Percentiles rank a stretch among this genome's conserved stretches.
phyloP scores from a whole-genome alignment of 495 filamentous ascomycete genomes.

The Apodospora peruviana region DNA sequence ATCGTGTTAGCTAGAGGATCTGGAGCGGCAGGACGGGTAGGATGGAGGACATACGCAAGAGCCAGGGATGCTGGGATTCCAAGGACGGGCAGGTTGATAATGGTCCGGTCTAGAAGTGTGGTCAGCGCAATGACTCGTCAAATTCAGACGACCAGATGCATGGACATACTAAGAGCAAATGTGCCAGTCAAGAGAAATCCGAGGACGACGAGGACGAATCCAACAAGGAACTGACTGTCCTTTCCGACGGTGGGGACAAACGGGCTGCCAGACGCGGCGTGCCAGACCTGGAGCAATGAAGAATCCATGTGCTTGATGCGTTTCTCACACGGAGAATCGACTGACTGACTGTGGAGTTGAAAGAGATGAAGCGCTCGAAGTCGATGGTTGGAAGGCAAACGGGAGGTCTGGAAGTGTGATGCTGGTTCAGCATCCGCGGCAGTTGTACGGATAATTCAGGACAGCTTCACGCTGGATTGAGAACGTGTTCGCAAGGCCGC shows the following conservation, averaged over 20 bases:
- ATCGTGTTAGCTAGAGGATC: constrained; percentile 1
- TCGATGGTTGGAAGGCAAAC: constrained; percentile 1
- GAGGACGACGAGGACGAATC: constrained; percentile 66
- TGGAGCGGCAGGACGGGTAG: not conserved
- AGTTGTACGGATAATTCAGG: constrained; percentile 4
- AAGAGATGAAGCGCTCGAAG: not conserved
- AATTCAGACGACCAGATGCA: not conserved
- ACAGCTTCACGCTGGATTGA: constrained; percentile 14
- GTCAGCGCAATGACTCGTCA: constrained; percentile 1
- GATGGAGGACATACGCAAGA: constrained; percentile 64
- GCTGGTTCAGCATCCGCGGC: not conserved
- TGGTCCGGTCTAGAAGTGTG: constrained; percentile 65
- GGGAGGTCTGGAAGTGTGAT: constrained; percentile 1
- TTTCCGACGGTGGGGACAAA: constrained; percentile 79
- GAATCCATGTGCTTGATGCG: constrained; percentile 48
- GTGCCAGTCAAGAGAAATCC: constrained; percentile 62
- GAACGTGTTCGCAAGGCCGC: constrained; percentile 16
- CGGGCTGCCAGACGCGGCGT: constrained; percentile 76
- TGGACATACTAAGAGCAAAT: constrained; percentile 74
- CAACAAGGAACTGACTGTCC: constrained; percentile 75
- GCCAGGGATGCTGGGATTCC: constrained; percentile 83
- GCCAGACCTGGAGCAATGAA: constrained; percentile 83
- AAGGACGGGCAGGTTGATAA: constrained; percentile 67
- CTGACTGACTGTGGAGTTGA: not conserved
- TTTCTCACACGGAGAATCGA: not conserved